These are phyloP conservation scores for Pestalotiopsis sp. DNA, from an alignment of 2,329 filamentous ascomycete species.

Conservation along the genomic window DNA sequence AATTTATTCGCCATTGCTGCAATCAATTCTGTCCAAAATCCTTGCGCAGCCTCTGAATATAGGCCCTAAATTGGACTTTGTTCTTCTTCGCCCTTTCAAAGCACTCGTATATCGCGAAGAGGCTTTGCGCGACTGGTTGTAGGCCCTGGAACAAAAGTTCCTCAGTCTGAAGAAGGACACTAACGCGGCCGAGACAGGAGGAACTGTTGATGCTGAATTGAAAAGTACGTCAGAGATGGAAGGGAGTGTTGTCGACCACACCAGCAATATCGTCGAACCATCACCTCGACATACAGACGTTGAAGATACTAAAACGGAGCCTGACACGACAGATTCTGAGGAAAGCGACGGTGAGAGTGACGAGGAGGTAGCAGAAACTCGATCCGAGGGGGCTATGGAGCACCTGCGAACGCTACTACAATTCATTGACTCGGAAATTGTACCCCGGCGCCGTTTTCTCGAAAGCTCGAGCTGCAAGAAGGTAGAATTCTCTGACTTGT, in stretches of 20 bases:
- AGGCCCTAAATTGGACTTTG: background rate
- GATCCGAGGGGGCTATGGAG: background rate
- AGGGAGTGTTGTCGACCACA: no score
- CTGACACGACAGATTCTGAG: background rate
- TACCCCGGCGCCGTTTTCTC: background rate
- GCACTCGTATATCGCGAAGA: background rate
- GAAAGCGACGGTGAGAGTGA: background rate
- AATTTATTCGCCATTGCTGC: background rate
- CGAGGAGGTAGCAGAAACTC: background rate
- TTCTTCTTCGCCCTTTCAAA: constrained; percentile 8
- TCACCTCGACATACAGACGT: background rate
- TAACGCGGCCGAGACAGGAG: no score
- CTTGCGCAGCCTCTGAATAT: background rate
- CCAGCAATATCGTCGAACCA: background rate
- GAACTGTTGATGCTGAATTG: no score
- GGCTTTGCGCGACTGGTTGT: background rate
- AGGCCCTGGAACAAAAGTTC: background rate
- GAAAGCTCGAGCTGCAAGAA: constrained; percentile 13
- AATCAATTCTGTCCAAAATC: background rate
- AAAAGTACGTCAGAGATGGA: no score
- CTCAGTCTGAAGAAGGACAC: background rate
- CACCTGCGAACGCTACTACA: background rate
- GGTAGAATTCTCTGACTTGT: constrained; percentile 26
- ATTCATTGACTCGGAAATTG: background rate
- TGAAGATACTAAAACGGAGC: background rate